These are phyloP conservation scores for Lippia alba DNA, from an alignment of 305 asterid species.

Conservation along the genomic window DNA sequence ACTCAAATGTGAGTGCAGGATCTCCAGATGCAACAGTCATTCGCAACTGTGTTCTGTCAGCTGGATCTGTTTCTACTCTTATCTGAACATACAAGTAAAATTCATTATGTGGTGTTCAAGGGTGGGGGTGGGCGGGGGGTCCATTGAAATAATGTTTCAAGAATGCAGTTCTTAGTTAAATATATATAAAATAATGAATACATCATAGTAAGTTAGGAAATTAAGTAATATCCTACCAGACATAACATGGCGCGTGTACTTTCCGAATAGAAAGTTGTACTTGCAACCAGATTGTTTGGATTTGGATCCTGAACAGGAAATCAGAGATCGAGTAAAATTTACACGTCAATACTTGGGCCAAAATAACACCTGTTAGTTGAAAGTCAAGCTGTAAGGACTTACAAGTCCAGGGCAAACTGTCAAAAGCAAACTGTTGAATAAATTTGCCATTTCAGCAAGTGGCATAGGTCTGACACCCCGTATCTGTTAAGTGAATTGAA, in stretches of 20 bases:
- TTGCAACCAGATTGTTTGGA: conserved; percentile 74
- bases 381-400: conserved; percentile 42
- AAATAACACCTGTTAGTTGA: conserved; percentile 15
- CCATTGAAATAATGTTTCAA: background rate
- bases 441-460: conserved; percentile 68
- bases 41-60: conserved; percentile 81
- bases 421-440: conserved; percentile 60
- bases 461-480: conserved; percentile 77
- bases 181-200: background rate
- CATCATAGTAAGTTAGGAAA: background rate
- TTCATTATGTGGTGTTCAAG: background rate
- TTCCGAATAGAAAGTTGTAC: conserved; percentile 80
- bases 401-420: conserved; percentile 79
- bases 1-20: conserved; percentile 72
- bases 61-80: conserved; percentile 87
- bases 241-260: conserved; percentile 81
- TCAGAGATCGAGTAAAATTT: conserved; percentile 13
- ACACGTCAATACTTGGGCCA: conserved; percentile 22
- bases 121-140: no score
- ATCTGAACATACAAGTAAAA: conserved; percentile 45
- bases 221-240: conserved; percentile 55
- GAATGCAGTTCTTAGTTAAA: conserved; percentile 5
- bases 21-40: conserved; percentile 85
- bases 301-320: conserved; percentile 72
- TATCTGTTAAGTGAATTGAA: conserved; percentile 51